Evolutionary conservation across 768 basidiomycete genomes (phyloP), one percentile per base, ranked within the genome.

Genomic region (Lentinula lateritia): DNA sequence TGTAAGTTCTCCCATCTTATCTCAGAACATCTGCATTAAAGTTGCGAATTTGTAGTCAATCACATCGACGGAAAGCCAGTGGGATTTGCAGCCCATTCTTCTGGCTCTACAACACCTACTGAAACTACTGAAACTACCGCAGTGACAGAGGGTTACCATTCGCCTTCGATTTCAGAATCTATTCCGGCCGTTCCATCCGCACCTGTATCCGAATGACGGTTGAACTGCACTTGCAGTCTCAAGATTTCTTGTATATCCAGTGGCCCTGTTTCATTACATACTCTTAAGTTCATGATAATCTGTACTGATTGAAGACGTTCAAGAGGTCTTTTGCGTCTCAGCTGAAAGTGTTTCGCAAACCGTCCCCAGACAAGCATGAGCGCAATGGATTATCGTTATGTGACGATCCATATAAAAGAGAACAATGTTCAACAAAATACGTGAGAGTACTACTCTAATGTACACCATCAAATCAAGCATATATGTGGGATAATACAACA

Each of bases 1-100:
- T 92, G 91, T 92, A 67, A 72, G 87, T 73, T 15, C 61, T 50
- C 32, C 18, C 62, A 60, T 61, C 23, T 13, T 58, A 28, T 35
- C 64, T 62, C 7, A 16, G 18, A 54, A 35, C 55, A n/a, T 46
- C 6, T 61, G 8, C 32, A 38, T 58, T 66, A 56, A 64, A 50
- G 28, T 8, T 18, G 13, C 20, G 61, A 13, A 35, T 56, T 39
- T 7, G 0, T 54, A 80, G 79, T 74, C 64, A 80, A 80, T 64
- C 78, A 80, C 60, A 64, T 79, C 65, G 66, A 75, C 16, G 63
- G 66, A 23, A 28, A 41, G 20, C 53, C 53, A 23, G 20, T 38
- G 38, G 54, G 15, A 43, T 15, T 12, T 5, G 39, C 20, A 23
- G 2, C 13, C 15, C 2, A 5, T 54, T 20, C 38, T 39, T 39